These are phyloP conservation scores for Xerocomellus dryophilus DNA, from an alignment of 768 basidiomycete genomes.

Conservation along the genomic window DNA sequence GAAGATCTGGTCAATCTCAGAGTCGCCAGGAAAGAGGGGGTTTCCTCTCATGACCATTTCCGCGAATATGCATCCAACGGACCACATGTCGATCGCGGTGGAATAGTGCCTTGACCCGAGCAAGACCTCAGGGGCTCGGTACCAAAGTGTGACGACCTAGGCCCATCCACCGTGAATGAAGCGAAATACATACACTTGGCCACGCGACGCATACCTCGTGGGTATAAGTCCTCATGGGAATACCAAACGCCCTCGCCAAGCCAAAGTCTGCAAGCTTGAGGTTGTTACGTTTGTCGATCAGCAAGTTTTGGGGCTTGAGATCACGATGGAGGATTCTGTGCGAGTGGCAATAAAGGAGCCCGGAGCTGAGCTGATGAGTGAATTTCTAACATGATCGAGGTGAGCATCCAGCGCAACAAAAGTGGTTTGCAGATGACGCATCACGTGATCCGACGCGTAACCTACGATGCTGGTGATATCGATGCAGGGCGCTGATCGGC, in stretches of 20 bases:
- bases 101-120: conserved; percentile 95
- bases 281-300: conserved; percentile 87
- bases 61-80: conserved; percentile 97
- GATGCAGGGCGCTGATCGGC: conserved; percentile 7
- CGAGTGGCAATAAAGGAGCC: conserved; percentile 91
- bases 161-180: conserved; percentile 9
- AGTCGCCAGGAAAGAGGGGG: conserved; percentile 97
- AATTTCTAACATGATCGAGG: conserved; percentile 69
- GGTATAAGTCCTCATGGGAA: conserved; percentile 98
- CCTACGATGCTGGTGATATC: conserved; percentile 19
- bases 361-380: conserved; percentile 88
- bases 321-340: conserved; percentile 97
- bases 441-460: conserved; percentile 34
- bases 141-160: conserved; percentile 99
- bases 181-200: background rate
- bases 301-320: conserved; percentile 92
- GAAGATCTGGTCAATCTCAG: conserved; percentile 99
- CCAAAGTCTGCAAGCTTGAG: conserved; percentile 97
- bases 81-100: conserved; percentile 99
- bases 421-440: background rate
- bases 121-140: conserved; percentile 95
- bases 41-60: conserved; percentile 94
- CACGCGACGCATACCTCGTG: conserved; percentile 71
- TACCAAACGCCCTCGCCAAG: conserved; percentile 93
- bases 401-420: conserved; percentile 7